Evolutionary conservation across 2,329 filamentous ascomycete species (phyloP), one percentile per base, ranked within the genome.

Genomic region (Diaporthe sp.): DNA sequence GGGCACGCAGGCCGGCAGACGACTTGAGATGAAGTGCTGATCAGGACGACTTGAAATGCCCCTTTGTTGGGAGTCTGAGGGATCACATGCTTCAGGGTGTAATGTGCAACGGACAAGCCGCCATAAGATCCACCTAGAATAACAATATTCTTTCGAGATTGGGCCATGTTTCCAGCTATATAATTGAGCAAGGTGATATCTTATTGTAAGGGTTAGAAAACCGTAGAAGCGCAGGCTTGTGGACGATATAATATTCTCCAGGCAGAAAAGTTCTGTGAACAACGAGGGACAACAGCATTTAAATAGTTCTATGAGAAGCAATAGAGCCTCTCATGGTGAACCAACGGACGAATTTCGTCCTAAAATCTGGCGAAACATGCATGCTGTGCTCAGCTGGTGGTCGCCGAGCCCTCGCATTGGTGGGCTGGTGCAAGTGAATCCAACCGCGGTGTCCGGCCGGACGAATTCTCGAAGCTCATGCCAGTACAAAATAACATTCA

Each of bases 41-140:
- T 77, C 12, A 89, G 79, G 33, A 86, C 77, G 54, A 89, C 77
- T 50, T 84, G 81, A 77, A 87, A 87, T 0, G 78, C 73, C 0
- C 78, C 69, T 33, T 82, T 80, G n/a, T 82, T 78, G 1, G 84
- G 80, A 0, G 84, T 77, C 70, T 81, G 76, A 0, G 89, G 87
- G 13, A 90, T 61, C 33, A 83, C 83, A 81, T 91, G 88, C 75
- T 87, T 87, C 38, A 89, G 85, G 38, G 89, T 81, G 77, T 89
- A 88, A 77, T 91, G 89, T 1, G 89, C 87, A 5, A 82, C 84
- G 8, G 85, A 86, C 5, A 89, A 72, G 33, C 89, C 89, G 15
- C 80, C 87, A 76, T 87, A 90, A 13, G 88, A 89, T 28, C 85
- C 88, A 33, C 89, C 89, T 2, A 91, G 80, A 30, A 91, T 83